These are phyloP conservation scores for Cornus controversa DNA, from an alignment of 148 eudicot genomes.

Conservation along the genomic window DNA sequence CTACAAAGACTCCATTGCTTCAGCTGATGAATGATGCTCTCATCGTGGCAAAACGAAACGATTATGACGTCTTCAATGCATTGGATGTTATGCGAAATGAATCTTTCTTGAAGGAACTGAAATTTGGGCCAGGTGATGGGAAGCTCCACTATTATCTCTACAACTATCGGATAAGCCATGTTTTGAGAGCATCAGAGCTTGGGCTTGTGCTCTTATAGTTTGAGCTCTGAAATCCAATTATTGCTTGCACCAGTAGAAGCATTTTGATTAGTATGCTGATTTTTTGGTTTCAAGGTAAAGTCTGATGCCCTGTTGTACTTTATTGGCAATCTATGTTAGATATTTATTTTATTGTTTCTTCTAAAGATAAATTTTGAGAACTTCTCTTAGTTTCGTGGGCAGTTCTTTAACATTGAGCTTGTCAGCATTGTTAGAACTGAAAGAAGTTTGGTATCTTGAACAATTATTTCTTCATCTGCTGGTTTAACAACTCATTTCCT, in stretches of 20 bases:
- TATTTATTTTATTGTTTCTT: not conserved
- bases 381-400: constrained; percentile 5
- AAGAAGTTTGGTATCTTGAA: not conserved
- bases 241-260: not conserved
- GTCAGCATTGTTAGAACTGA: not conserved
- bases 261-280: constrained; percentile 12
- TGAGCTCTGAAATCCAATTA: not conserved
- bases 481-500: too few relatives aligned
- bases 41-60: constrained; percentile 70
- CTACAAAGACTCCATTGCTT: constrained; percentile 73
- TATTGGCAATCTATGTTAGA: constrained; percentile 10
- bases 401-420: too few relatives aligned
- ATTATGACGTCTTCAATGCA: constrained; percentile 86
- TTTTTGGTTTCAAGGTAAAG: not conserved
- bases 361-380: not conserved
- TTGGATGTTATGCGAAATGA: constrained; percentile 90
- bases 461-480: too few relatives aligned
- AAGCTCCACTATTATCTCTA: constrained; percentile 91
- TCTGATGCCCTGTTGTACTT: not conserved
- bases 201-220: constrained; percentile 81
- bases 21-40: constrained; percentile 93
- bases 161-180: constrained; percentile 70
- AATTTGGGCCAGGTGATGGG: constrained; percentile 94
- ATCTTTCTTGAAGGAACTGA: constrained; percentile 74
- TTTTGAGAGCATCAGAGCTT: constrained; percentile 76